phyloP scores from a whole-genome alignment of 495 filamentous ascomycete genomes.

The Lasiosphaeria ovina region DNA sequence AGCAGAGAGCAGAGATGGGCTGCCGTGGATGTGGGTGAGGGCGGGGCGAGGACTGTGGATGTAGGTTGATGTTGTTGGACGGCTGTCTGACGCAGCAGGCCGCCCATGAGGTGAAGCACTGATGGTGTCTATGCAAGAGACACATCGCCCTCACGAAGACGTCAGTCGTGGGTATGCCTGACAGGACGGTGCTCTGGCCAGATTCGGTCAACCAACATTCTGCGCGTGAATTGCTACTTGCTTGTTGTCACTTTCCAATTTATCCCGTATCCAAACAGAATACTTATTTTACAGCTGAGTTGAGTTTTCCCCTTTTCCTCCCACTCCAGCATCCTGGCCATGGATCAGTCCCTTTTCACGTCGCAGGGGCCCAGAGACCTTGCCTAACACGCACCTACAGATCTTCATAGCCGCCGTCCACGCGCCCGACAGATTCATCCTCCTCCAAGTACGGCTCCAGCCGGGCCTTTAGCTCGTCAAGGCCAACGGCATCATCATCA shows the following conservation, averaged over 20 bases:
- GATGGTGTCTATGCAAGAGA: not conserved
- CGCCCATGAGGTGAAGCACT: not conserved
- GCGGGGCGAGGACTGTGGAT: slow-evolving; percentile 30
- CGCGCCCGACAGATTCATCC: slow-evolving; percentile 5
- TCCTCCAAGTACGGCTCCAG: slow-evolving; percentile 28
- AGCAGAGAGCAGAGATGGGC: slow-evolving; percentile 45
- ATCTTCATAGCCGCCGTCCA: slow-evolving; percentile 2
- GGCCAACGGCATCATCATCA: slow-evolving; percentile 18
- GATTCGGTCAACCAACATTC: too few species aligned
- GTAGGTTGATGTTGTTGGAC: not conserved
- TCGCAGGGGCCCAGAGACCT: not conserved
- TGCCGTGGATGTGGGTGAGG: slow-evolving; percentile 34
- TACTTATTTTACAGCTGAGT: not conserved
- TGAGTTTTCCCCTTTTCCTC: not conserved
- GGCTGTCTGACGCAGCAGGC: not conserved
- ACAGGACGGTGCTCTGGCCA: too few species aligned
- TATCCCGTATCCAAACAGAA: too few species aligned
- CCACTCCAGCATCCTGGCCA: not conserved
- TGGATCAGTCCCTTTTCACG: not conserved
- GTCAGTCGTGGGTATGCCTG: not conserved
- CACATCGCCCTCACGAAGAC: not conserved
- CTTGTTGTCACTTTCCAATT: too few species aligned
- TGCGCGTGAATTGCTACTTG: too few species aligned
- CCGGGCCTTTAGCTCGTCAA: slow-evolving; percentile 28
- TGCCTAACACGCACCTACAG: slow-evolving; percentile 12